Evolutionary conservation across 1,139 yeast genomes (phyloP).

Genomic region (Taphrina communis): DNA sequence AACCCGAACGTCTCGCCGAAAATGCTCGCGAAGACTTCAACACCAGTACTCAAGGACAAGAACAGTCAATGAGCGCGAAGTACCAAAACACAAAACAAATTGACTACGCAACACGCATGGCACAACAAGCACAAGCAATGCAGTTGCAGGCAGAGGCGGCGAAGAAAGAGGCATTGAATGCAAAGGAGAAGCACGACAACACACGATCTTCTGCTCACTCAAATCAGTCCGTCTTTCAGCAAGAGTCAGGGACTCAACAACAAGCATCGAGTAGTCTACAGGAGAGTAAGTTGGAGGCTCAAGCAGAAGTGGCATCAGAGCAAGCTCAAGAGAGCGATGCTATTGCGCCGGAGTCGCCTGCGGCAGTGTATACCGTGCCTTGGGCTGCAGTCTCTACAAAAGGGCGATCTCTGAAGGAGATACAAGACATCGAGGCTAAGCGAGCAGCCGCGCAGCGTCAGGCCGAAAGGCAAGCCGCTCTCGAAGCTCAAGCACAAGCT

Average conservation of each 20-base stretch:
- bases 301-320: neutral
- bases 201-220: neutral
- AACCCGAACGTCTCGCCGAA: constrained; percentile 20
- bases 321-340: constrained; percentile 43
- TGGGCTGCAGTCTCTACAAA: constrained; percentile 55
- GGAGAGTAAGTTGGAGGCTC: neutral
- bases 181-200: neutral
- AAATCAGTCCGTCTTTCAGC: neutral
- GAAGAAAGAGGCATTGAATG: neutral
- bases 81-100: neutral
- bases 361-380: constrained; percentile 52
- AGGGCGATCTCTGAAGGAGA: constrained; percentile 60
- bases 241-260: neutral
- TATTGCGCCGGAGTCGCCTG: constrained; percentile 46
- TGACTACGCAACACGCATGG: constrained; percentile 25
- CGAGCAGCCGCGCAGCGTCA: constrained; percentile 53
- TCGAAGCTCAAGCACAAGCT: constrained; percentile 17
- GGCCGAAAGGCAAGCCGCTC: constrained; percentile 45
- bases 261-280: neutral
- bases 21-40: constrained; percentile 19
- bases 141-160: constrained; percentile 20
- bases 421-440: constrained; percentile 66
- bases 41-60: constrained; percentile 3
- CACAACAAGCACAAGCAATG: constrained; percentile 25
- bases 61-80: constrained; percentile 1